Percentiles rank a stretch among this genome's conserved stretches.
These are phyloP conservation scores for Cicer bijugum DNA, from an alignment of 306 rosid species.

Conservation along the genomic window DNA sequence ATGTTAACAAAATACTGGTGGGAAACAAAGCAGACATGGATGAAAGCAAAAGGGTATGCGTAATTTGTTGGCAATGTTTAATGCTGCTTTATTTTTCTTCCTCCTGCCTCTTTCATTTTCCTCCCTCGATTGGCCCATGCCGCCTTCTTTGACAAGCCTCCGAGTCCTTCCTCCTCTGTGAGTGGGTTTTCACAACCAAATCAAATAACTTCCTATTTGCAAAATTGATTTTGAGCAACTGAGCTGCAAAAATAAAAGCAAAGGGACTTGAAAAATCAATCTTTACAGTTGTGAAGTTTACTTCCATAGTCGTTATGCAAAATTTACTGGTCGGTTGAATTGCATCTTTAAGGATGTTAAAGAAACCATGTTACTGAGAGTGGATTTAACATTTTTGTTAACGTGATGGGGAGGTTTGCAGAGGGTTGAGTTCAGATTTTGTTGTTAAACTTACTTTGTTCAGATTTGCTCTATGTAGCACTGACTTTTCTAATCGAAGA, in stretches of 20 bases:
- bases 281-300: background rate
- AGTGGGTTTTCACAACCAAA: conserved; percentile 6
- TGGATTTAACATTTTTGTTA: conserved; percentile 6
- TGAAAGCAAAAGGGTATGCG: conserved; percentile 91
- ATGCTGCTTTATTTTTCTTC: background rate
- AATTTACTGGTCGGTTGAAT: conserved; percentile 22
- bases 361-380: conserved; percentile 14
- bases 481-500: too few relatives aligned
- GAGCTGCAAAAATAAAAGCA: conserved; percentile 30
- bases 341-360: conserved; percentile 29
- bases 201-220: background rate
- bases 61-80: conserved; percentile 32
- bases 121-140: background rate
- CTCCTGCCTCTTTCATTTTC: background rate
- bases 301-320: conserved; percentile 27
- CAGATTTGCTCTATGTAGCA: too few relatives aligned
- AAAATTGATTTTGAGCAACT: conserved; percentile 23
- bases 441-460: too few relatives aligned
- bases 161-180: background rate
- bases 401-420: conserved; percentile 2
- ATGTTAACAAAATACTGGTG: conserved; percentile 89
- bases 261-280: conserved; percentile 11
- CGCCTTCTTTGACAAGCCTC: too few relatives aligned
- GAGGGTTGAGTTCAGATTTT: conserved; percentile 17
- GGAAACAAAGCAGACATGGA: conserved; percentile 99